These are phyloP conservation scores for Colletotrichum cuscutae DNA, from an alignment of 2,329 filamentous ascomycete species.

Conservation along the genomic window DNA sequence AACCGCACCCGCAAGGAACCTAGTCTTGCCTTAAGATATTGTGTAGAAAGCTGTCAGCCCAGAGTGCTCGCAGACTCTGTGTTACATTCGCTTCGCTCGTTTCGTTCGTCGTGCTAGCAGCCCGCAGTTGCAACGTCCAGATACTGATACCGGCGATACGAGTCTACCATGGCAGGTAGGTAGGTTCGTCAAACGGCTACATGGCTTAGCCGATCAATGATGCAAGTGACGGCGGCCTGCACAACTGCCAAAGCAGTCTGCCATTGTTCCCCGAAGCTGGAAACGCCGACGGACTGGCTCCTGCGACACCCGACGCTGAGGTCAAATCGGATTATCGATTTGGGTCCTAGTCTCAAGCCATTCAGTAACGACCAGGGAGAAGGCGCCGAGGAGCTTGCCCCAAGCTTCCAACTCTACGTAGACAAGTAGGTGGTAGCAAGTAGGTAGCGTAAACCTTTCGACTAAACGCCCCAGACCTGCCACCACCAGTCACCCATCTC, in stretches of 20 bases:
- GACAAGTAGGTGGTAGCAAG: not conserved
- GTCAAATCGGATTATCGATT: not conserved
- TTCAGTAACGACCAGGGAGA: conserved; percentile 29
- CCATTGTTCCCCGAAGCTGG: conserved; percentile 18
- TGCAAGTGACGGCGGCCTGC: conserved; percentile 23
- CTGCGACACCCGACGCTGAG: conserved; percentile 17
- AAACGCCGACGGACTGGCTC: conserved; percentile 19
- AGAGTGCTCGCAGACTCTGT: not conserved
- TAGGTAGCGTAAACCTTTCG: conserved; percentile 25
- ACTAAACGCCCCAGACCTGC: conserved; percentile 10
- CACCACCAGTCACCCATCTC: not conserved
- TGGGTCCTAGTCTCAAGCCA: conserved; percentile 25
- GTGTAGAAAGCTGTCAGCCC: not conserved
- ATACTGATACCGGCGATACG: not conserved
- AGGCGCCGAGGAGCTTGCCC: conserved; percentile 9
- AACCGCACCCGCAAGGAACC: not conserved
- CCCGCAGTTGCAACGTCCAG: not conserved
- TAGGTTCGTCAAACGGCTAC: conserved; percentile 17
- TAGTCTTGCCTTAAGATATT: no score
- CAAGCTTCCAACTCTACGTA: not conserved
- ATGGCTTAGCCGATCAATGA: conserved; percentile 13
- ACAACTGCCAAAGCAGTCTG: conserved; percentile 19
- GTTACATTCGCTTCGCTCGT: not conserved
- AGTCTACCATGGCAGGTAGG: not conserved
- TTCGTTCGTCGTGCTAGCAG: not conserved